A percentile compares a stretch with the other conserved stretches of the same genome.
Conservation (phyloP, 108 stramenopile species). For the Skeletonema potamos region DNA sequence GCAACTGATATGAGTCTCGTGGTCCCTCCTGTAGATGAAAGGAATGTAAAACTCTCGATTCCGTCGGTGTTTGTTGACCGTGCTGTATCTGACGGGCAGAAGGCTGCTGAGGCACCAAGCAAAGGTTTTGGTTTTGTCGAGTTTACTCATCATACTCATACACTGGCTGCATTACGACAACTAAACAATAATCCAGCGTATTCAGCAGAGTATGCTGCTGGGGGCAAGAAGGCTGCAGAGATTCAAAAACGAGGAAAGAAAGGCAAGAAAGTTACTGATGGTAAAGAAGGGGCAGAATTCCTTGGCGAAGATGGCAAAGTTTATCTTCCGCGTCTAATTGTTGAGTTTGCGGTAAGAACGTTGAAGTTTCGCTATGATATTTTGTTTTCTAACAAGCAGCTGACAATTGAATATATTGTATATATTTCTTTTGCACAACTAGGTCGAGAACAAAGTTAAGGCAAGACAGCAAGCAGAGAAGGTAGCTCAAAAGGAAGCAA, state of each 20-base stretch:
- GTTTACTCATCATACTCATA: conserved; percentile 94
- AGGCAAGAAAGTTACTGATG: conserved; percentile 39
- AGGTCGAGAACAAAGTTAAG: conserved; percentile 86
- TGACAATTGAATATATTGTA: neutral
- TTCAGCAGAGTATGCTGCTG: conserved; percentile 65
- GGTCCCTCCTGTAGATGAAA: conserved; percentile 63
- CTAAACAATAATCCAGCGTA: conserved; percentile 96
- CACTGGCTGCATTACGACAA: conserved; percentile 92
- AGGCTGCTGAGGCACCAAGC: conserved; percentile 60
- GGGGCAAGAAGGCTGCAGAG: conserved; percentile 64
- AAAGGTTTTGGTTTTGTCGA: conserved; percentile 99
- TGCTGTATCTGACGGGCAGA: conserved; percentile 54
- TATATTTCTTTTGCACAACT: neutral
- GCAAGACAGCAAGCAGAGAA: conserved; percentile 81
- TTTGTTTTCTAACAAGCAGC: neutral
- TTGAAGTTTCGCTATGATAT: neutral
- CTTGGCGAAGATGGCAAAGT: conserved; percentile 57
- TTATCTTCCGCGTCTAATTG: conserved; percentile 72
- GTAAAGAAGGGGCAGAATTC: conserved; percentile 31
- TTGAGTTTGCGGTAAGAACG: conserved; percentile 78
- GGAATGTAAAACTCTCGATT: conserved; percentile 83
- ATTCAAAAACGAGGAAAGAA: conserved; percentile 43
- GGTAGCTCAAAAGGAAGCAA: conserved; percentile 68
- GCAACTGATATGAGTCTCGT: conserved; percentile 49
- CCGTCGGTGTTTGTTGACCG: conserved; percentile 85